Evolutionary conservation across 2,329 filamentous ascomycete species (phyloP).

Genomic region (Penicillium vulpinum): DNA sequence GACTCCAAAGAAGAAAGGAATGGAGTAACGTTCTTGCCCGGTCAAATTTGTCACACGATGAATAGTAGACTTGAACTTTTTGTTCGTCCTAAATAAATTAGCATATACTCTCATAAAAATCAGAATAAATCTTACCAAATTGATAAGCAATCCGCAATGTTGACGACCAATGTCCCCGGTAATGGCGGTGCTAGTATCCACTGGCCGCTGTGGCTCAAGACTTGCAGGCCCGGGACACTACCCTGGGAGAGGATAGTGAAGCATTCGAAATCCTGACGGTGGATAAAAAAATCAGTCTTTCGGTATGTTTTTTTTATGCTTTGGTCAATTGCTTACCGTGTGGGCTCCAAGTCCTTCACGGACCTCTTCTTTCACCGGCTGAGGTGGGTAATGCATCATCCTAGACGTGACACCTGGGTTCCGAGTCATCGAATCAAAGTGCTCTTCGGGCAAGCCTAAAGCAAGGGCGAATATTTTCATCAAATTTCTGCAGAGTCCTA

Average conservation of each 20-base stretch:
- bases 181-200: constrained; percentile 30
- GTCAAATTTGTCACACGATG: constrained; percentile 45
- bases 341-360: constrained; percentile 44
- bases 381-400: constrained; percentile 44
- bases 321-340: constrained; percentile 26
- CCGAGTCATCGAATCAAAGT: constrained; percentile 37
- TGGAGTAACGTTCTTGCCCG: constrained; percentile 41
- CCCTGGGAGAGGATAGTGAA: constrained; percentile 46
- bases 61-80: constrained; percentile 41
- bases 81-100: constrained; percentile 36
- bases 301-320: not conserved
- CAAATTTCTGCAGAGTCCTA: constrained; percentile 18
- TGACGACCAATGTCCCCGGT: constrained; percentile 31
- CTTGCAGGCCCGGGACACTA: constrained; percentile 38
- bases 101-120: accelerated
- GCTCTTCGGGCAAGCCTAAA: constrained; percentile 39
- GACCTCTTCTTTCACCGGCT: constrained; percentile 37
- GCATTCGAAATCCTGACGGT: constrained; percentile 38
- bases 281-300: not conserved
- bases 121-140: constrained; percentile 18
- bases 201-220: constrained; percentile 33
- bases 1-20: constrained; percentile 46
- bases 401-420: constrained; percentile 42
- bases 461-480: constrained; percentile 44
- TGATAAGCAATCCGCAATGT: constrained; percentile 35